Base-by-base conservation (phyloP, 2,329 filamentous ascomycete genomes). In the Aspergillus fumigatiaffinis region DNA sequence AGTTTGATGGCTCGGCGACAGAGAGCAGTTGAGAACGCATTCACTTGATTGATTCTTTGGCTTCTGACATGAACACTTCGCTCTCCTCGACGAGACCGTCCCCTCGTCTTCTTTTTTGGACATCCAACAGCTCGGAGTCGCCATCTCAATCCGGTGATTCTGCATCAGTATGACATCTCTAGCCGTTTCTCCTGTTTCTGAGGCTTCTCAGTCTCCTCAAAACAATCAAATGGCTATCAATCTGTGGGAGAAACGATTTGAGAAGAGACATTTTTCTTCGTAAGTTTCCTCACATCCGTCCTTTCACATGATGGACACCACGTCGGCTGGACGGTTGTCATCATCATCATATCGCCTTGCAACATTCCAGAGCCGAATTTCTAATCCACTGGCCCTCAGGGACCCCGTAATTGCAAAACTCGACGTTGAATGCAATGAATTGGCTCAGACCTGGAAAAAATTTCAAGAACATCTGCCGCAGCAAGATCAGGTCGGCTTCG, bases 361-460 rank as follows among this genome's bases (percentile, higher is more conserved):
- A 51, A 46, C 50, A 51, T 48, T 28, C 38, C 50, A 49, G 35
- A 46, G 4, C 9, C 12, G 44, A 20, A 52, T 17, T 9, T 26
- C 35, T 41, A 52, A 29, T 32, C 41, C 56, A 52, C 49, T 54
- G 21, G 6, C 44, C 10, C 20, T 32, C 41, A 74, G 71, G 20
- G 62, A 66, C 29, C 64, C 68, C n/a, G 60, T 64, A 17, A 68
- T 71, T 59, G 68, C 66, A 4, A 66, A 64, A 54, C 71, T 76
- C 48, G 73, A 76, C 57, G 63, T 74, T 54, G 73, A 76, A 66
- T 70, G 69, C 51, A 73, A 72, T 58, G 72, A 75, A 62, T 64
- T 76, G 21, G 65, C 65, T 29, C 68, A 69, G 52, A 68, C 72
- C 4, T 75, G 73, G 72, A 72, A 71, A 56, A 56, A 63, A 10